Percentiles rank a stretch among this genome's conserved stretches.
Evolutionary conservation across 169 alveolate species (phyloP).

Genomic region (Blepharisma undulans): DNA sequence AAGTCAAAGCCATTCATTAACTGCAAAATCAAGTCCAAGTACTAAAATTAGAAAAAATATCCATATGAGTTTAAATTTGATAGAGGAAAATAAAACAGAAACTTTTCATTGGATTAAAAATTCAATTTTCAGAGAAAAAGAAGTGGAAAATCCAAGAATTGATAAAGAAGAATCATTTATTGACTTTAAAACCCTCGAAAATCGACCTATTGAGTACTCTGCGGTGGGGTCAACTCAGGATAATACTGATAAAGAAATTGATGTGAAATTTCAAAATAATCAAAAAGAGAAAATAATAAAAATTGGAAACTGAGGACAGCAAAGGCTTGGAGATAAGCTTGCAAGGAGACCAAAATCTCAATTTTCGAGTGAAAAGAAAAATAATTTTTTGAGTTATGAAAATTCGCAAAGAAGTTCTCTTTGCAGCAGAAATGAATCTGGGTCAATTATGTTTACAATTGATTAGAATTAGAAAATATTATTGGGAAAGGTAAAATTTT

Average conservation of each 20-base stretch:
- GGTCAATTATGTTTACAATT: not conserved
- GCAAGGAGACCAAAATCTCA: not conserved
- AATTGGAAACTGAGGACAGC: not conserved
- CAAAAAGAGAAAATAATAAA: not conserved
- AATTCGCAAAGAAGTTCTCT: not conserved
- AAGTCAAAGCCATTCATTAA: not conserved
- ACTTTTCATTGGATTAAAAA: not conserved
- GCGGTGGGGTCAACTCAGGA: not conserved
- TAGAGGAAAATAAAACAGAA: not conserved
- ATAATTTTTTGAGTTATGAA: not conserved
- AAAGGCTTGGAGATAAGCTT: not conserved
- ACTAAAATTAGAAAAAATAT: not conserved
- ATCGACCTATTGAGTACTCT: not conserved
- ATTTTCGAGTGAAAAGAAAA: not conserved
- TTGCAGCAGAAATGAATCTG: not conserved
- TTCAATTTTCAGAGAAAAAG: not conserved
- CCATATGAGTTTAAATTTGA: not conserved
- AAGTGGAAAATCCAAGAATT: not conserved
- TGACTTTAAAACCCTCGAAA: not conserved
- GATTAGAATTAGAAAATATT: no score
- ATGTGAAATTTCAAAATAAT: not conserved
- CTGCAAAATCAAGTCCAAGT: not conserved
- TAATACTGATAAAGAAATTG: not conserved
- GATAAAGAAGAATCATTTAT: not conserved
- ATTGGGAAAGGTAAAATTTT: no score